Evolutionary conservation across 2,329 filamentous ascomycete genomes (phyloP).

Genomic region (Sporothrix variecibatus): DNA sequence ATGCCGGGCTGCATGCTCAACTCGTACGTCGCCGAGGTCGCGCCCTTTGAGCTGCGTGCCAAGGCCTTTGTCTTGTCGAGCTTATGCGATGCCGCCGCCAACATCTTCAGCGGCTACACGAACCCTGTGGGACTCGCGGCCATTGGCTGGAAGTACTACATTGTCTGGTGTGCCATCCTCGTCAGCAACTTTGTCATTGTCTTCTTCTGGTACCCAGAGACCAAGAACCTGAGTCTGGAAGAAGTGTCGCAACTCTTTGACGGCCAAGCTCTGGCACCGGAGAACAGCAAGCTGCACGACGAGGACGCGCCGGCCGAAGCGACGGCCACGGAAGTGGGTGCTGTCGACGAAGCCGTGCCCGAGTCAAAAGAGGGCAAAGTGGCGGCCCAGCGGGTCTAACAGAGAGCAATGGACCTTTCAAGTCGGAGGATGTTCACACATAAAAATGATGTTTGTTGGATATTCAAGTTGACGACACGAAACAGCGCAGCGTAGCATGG

Average conservation of each 20-base stretch:
- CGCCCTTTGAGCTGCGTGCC: constrained; percentile 29
- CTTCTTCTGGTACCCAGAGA: constrained; percentile 30
- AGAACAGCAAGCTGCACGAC: background rate
- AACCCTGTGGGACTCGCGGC: constrained; percentile 31
- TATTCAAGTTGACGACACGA: background rate
- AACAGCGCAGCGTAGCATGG: background rate
- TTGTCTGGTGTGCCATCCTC: constrained; percentile 30
- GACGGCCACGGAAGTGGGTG: background rate
- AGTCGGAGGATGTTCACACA: background rate
- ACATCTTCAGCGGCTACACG: constrained; percentile 29
- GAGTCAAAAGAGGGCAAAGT: background rate
- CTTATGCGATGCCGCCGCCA: constrained; percentile 25
- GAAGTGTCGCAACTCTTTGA: constrained; percentile 55
- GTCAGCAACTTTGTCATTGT: constrained; percentile 35
- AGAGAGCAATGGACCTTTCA: background rate
- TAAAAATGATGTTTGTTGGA: background rate
- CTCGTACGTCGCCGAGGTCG: constrained; percentile 29
- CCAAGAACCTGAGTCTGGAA: constrained; percentile 26
- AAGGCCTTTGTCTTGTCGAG: constrained; percentile 28
- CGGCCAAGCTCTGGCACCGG: background rate
- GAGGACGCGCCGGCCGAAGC: background rate
- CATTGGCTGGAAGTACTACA: constrained; percentile 33
- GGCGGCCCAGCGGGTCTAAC: background rate
- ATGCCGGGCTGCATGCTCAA: constrained; percentile 40
- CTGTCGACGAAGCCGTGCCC: background rate